Base-by-base conservation (phyloP, 345 rosid genomes). In the Eucalyptus shirleyi region DNA sequence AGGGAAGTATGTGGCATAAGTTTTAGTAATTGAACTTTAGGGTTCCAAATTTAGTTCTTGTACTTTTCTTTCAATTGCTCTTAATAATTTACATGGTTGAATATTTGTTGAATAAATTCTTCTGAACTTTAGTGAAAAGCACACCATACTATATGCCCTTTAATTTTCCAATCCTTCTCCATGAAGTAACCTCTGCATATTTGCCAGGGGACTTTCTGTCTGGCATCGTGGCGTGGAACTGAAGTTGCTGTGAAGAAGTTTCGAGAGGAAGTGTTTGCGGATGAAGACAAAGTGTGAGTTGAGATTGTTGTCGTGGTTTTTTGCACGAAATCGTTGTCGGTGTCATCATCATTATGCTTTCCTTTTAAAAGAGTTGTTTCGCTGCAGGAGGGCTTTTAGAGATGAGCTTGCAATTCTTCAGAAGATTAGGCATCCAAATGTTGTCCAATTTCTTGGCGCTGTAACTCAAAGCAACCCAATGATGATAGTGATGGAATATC, bases 401-500 rank as follows among this genome's bases (percentile, higher is more conserved):
- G 99, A 98, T 90, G 99, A 98, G 92, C 99, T 98, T 87, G 98
- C 95, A 37, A 93, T 98, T 91, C 96, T 98, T 89, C 99, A 97
- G 94, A 96, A 95, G 94, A 96, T 98, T 87, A 93, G 98, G 19
- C 99, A 98, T 93, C 99, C 98, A 88, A 97, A 98, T 91, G 98
- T 97, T 9, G 98, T 98, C 34, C 99, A 98, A 92, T 98, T 98
- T 92, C 95, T 98, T 90, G 98, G 99, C 89, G 99, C 99, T 87
- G 98, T 98, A 89, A 98, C 99, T 34, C 99, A 96, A 90, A 98
- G 94, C 93, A 97, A 96, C 89, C 99, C 99, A 60, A 96, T 98
- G 99, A 98, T 98, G 99, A 98, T 97, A 91, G 99, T 98, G 83
- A 98, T 96, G 28, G 99, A 97, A 91, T 97, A 96, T 91, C 90